Base-by-base conservation (phyloP, 2,329 filamentous ascomycete species). In the Pestalotiopsis sp. region DNA sequence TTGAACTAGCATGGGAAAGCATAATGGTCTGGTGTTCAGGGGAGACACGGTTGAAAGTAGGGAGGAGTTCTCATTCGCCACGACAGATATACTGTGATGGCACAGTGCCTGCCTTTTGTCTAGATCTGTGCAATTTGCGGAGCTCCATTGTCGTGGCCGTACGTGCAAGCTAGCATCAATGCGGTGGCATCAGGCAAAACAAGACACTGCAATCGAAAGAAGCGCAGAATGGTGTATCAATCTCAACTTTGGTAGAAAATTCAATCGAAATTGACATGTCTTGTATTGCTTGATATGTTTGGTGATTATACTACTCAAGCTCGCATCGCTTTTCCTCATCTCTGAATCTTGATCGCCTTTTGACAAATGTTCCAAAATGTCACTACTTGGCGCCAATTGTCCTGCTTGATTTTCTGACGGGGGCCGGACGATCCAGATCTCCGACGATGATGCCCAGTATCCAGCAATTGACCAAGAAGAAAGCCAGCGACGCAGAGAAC, bases 381-480 rank as follows among this genome's bases (percentile, higher is more conserved):
- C 27, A 17, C 23, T 36, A 36, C 27, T 27, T 36, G 57, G 23
- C 23, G 17, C 7, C 57, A 27, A 9, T 3, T 59, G 57, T 59
- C 9, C 57, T 59, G 14, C 57, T 59, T 59, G 23, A 59, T 59
- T 59, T 13, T 9, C 9, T 12, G 23, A 59, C 23, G 17, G 57
- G 57, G 13, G 9, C 25, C 45, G 2, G 27, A 17, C 57, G 12
- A 38, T 63, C 57, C 23, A 84, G 85, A 79, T 98, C 96, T 2
- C 78, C 78, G 6, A 98, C 87, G 58, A 98, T 90, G 61, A 97
- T 83, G 0, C 93, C 93, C 52, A 99, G 78, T 67, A 98, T 93
- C 90, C 93, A 97, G 73, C 90, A 91, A 78, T 99, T 98, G 17
- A 94, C 88, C 1, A 90, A 79, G 77, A 98, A 98, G 82, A 99